Evolutionary conservation across 805 yeast species (phyloP), one percentile per base, ranked within the genome.

Genomic region (Wickerhamiella nectarea): DNA sequence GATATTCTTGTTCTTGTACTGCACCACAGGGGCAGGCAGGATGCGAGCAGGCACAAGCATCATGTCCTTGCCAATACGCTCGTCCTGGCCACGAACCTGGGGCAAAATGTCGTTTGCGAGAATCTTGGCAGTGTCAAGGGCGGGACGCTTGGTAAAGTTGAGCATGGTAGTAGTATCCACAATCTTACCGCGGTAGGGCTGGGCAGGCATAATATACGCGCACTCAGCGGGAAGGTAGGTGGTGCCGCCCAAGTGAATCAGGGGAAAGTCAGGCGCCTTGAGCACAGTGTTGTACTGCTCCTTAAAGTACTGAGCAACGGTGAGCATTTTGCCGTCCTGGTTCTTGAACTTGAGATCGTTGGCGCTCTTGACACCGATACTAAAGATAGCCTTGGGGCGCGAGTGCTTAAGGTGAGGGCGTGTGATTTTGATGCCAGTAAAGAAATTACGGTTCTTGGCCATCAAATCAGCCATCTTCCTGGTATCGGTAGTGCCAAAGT

Each of bases 21-120:
- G 31, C 5, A 40, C 43, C 9, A 36, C 38, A 8, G 43, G 43
- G 9, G 43, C 43, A 40, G 43, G 43, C 38, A 40, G 20, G 34
- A 40, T 40, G 19, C 43, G 43, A n/a, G 38, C 37, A 4, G 43
- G 43, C 7, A 40, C 28, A 6, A 40, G 38, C 38, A 40, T 24
- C 43, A 40, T 40, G 18, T 34, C 19, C 20, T 91, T 42, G 59
- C 82, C 36, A 91, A 91, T 61, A 89, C 98, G 0, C 89, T 97
- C 97, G 89, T 91, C 4, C 97, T 97, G 19, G 97, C 97, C 0
- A 59, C 91, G 14, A 97, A 40, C 38, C 26, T 40, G 43, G n/a
- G 43, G 43, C 26, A 40, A 19, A 15, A 40, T 34, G 15, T 40
- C 43, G 18, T 40, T 40, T 25, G 43, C 43, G 12, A 40, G 38